Conservation (phyloP, 2,329 filamentous ascomycete species). For the Talaromyces islandicus region DNA sequence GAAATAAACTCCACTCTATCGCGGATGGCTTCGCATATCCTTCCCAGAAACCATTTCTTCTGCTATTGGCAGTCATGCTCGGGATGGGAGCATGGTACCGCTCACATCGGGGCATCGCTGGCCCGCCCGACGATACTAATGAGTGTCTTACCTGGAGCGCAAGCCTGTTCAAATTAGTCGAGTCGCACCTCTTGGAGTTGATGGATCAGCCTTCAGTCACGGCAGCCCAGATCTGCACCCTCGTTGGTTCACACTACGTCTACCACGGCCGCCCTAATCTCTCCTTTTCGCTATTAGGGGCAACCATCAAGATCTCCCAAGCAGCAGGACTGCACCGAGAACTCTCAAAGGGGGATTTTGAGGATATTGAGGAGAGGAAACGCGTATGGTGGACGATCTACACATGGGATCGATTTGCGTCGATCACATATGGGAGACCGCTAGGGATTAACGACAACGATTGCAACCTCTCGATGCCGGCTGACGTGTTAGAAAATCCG, state of each 20-base stretch:
- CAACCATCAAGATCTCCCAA: slow-evolving; percentile 33
- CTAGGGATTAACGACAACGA: slow-evolving; percentile 39
- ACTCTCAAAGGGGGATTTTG: slow-evolving; percentile 14
- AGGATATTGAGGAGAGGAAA: slow-evolving; percentile 31
- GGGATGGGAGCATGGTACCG: neutral
- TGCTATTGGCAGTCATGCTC: neutral
- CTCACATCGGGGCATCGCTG: neutral
- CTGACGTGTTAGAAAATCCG: neutral
- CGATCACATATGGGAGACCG: slow-evolving; percentile 36
- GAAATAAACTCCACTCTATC: neutral
- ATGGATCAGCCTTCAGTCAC: slow-evolving; percentile 36
- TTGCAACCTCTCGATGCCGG: slow-evolving; percentile 16
- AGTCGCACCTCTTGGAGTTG: slow-evolving; percentile 32
- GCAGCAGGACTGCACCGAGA: slow-evolving; percentile 29
- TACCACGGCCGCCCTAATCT: slow-evolving; percentile 39
- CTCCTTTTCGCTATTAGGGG: slow-evolving; percentile 33
- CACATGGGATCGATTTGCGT: slow-evolving; percentile 38
- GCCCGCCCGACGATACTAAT: neutral
- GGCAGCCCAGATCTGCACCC: slow-evolving; percentile 32
- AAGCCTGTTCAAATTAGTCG: slow-evolving; percentile 10
- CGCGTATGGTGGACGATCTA: slow-evolving; percentile 40
- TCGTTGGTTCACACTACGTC: slow-evolving; percentile 37
- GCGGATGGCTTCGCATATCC: neutral
- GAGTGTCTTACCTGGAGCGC: neutral
- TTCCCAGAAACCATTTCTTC: neutral